Evolutionary conservation across 75 land plant species (phyloP), one percentile per base, ranked within the genome.

Genomic region (Pinus taeda): DNA sequence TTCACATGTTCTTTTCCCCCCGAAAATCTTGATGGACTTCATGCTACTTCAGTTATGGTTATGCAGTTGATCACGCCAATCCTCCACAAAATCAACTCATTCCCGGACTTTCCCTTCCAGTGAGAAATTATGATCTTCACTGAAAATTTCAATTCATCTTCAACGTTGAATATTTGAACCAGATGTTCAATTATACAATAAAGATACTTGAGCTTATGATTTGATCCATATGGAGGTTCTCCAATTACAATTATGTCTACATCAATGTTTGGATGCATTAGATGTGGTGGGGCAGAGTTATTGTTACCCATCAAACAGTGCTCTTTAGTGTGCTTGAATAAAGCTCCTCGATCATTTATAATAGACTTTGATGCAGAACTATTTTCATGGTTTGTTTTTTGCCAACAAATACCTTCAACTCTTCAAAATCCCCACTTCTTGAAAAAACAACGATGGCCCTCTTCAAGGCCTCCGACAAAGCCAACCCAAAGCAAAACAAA

Each of bases 401-500:
- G 3, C 71, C 49, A 67, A 45, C 49, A 39, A 20, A 67, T 67
- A 18, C 39, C 49, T 39, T 67, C 71, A 33, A 67, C 39, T 39
- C 49, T 67, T 20, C 39, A 18, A 39, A 67, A 67, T 18, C 49
- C 21, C 71, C 71, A 67, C 71, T 82, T 85, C 57, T 82, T 82
- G 7, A 85, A 33, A 33, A 33, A 75, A 58, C 81, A 85, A 6
- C 29, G 85, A 20, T 81, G 81, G 15, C 85, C 87, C 76, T 82
- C 81, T 57, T 82, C 85, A 76, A 85, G 87, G 8, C 87, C 85
- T 82, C 79, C 85, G 59, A 77, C 85, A 76, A 73, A 85, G 65
- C 87, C 87, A 33, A 85, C 87, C 87, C 85, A 85, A 72, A 85
- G 74, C 73, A 85, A 85, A 76, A 85, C 76, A 63, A 85, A 85